Conservation (phyloP, 768 basidiomycete genomes). For the Pleurotus citrinopileatus region DNA sequence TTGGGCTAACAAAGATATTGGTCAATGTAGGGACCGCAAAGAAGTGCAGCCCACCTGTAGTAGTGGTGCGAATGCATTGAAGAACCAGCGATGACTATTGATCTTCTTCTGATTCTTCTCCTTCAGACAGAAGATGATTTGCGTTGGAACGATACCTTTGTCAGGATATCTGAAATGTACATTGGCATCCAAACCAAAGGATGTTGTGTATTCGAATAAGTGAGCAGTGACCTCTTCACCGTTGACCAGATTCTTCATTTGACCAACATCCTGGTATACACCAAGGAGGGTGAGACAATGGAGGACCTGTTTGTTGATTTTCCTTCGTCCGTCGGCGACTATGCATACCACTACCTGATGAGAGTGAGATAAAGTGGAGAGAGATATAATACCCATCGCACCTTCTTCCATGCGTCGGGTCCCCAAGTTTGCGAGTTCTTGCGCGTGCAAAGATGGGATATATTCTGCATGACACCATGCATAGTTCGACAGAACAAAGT, state of each 20-base stretch:
- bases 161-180: conserved; percentile 86
- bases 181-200: conserved; percentile 75
- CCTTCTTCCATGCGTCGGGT: conserved; percentile 95
- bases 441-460: conserved; percentile 76
- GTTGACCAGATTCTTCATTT: conserved; percentile 66
- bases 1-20: conserved; percentile 57
- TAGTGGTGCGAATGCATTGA: conserved; percentile 87
- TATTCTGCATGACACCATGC: conserved; percentile 92
- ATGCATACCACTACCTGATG: conserved; percentile 86
- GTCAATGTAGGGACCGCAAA: neutral
- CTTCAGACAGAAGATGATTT: conserved; percentile 88
- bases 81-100: conserved; percentile 96
- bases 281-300: conserved; percentile 91
- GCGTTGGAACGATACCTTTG: conserved; percentile 92
- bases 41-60: conserved; percentile 54
- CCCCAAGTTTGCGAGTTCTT: conserved; percentile 96
- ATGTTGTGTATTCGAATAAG: conserved; percentile 85
- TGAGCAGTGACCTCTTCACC: conserved; percentile 63
- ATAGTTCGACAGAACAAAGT: conserved; percentile 89
- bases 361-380: neutral
- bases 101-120: conserved; percentile 98
- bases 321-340: conserved; percentile 84
- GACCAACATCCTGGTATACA: conserved; percentile 72
- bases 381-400: neutral
- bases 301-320: conserved; percentile 79